These are phyloP conservation scores for Medicago truncatula DNA, from an alignment of 306 rosid species.

Conservation along the genomic window DNA sequence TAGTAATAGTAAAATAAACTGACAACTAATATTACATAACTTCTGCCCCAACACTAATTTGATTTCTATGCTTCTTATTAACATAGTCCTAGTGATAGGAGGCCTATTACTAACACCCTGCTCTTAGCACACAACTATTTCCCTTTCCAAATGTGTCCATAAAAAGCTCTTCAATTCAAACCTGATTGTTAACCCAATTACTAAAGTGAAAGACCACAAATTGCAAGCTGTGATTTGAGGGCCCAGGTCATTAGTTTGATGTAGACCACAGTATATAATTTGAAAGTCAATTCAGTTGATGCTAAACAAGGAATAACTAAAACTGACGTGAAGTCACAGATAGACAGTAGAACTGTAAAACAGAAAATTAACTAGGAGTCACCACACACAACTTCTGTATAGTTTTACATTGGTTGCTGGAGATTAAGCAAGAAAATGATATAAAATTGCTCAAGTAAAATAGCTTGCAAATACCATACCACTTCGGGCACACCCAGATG, in stretches of 20 bases:
- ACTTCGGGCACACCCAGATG: slow-evolving; percentile 96
- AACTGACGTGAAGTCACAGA: slow-evolving; percentile 16
- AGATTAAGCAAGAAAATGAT: slow-evolving; percentile 33
- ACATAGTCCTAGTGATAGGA: not conserved
- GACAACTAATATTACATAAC: not conserved
- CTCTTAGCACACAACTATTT: slow-evolving; percentile 32
- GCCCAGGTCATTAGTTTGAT: slow-evolving; percentile 10
- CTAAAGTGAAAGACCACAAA: not conserved
- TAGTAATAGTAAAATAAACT: not conserved
- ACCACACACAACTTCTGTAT: not conserved
- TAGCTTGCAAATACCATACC: slow-evolving; percentile 59
- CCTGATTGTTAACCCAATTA: slow-evolving; percentile 14
- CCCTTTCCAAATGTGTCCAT: slow-evolving; percentile 3
- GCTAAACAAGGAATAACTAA: not conserved
- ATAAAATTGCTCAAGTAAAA: slow-evolving; percentile 19
- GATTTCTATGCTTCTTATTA: not conserved
- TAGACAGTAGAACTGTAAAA: slow-evolving; percentile 1
- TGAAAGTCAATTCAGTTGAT: slow-evolving; percentile 20
- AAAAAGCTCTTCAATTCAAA: slow-evolving; percentile 1
- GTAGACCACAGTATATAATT: not conserved
- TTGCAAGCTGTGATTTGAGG: slow-evolving; percentile 13
- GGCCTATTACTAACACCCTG: not conserved
- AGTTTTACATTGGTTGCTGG: slow-evolving; percentile 1
- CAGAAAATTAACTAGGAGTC: not conserved
- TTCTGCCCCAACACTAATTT: not conserved